Evolutionary conservation across 805 yeast genomes (phyloP).

Genomic region (Zygoascus ofunaensis): DNA sequence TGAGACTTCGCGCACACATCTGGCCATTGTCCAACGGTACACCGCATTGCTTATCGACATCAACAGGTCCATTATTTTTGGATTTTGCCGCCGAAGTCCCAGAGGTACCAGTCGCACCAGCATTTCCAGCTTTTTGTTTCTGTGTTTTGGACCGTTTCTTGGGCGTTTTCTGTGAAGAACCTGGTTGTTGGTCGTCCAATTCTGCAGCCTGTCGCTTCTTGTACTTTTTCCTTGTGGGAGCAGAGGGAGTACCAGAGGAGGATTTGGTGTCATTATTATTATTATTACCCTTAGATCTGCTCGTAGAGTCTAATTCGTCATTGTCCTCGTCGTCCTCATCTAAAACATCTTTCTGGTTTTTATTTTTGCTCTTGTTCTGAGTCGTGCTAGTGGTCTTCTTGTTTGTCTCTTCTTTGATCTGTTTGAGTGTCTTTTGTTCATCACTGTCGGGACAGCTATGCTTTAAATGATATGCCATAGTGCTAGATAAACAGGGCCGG

Average conservation of each 20-base stretch:
- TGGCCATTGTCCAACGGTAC: constrained; percentile 92
- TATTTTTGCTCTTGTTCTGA: background rate
- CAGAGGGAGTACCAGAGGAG: background rate
- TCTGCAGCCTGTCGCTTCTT: constrained; percentile 9
- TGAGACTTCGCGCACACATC: constrained; percentile 86
- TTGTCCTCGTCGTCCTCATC: constrained; percentile 2
- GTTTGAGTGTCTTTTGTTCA: background rate
- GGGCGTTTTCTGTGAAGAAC: constrained; percentile 4
- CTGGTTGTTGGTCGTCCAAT: no score
- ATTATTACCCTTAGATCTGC: no score
- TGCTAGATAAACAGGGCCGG: constrained; percentile 22
- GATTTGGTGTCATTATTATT: background rate
- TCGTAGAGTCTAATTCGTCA: no score
- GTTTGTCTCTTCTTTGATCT: background rate
- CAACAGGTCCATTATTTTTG: constrained; percentile 73
- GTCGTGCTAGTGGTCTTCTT: background rate
- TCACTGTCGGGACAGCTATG: constrained; percentile 2
- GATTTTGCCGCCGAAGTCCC: no score
- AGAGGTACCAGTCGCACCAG: constrained; percentile 14
- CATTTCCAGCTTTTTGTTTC: constrained; percentile 15
- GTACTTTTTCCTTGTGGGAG: constrained; percentile 4
- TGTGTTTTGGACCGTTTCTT: constrained; percentile 12
- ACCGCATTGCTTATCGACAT: constrained; percentile 93
- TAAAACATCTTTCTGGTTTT: background rate
- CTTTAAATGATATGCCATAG: constrained; percentile 17